phyloP scores from a whole-genome alignment of 2,329 filamentous ascomycete genomes.

The Neoarthrinium moseri region DNA sequence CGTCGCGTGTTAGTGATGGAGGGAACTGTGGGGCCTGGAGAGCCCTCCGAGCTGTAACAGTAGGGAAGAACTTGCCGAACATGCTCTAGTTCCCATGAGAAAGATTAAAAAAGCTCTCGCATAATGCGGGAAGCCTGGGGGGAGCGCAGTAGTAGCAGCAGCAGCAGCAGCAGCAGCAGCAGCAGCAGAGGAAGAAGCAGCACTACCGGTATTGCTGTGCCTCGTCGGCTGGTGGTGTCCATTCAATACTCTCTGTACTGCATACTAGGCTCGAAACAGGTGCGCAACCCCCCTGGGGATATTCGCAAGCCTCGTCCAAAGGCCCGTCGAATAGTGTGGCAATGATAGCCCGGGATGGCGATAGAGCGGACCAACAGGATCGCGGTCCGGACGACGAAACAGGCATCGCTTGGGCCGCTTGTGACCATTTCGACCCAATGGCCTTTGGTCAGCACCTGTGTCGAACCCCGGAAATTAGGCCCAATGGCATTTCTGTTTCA shows the following conservation, averaged over 20 bases:
- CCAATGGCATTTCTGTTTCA: slow-evolving; percentile 30
- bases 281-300: not conserved
- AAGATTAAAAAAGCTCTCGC: slow-evolving; percentile 3
- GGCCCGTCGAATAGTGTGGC: slow-evolving; percentile 12
- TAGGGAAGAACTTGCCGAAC: not conserved
- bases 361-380: slow-evolving; percentile 44
- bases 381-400: slow-evolving; percentile 35
- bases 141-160: no score
- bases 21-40: no score
- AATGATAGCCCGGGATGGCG: slow-evolving; percentile 24
- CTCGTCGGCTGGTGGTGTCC: not conserved
- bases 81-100: not conserved
- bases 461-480: slow-evolving; percentile 32
- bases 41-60: not conserved
- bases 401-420: slow-evolving; percentile 38
- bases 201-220: not conserved
- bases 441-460: slow-evolving; percentile 23
- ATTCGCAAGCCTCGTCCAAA: slow-evolving; percentile 4
- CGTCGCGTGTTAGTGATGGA: not conserved
- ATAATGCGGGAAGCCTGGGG: slow-evolving; percentile 4
- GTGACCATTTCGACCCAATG: slow-evolving; percentile 40
- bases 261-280: slow-evolving; percentile 5
- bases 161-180: no score
- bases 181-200: no score
- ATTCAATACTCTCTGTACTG: not conserved